These are phyloP conservation scores for Nakazawaea pomicola DNA, from an alignment of 805 yeast genomes.

Conservation along the genomic window DNA sequence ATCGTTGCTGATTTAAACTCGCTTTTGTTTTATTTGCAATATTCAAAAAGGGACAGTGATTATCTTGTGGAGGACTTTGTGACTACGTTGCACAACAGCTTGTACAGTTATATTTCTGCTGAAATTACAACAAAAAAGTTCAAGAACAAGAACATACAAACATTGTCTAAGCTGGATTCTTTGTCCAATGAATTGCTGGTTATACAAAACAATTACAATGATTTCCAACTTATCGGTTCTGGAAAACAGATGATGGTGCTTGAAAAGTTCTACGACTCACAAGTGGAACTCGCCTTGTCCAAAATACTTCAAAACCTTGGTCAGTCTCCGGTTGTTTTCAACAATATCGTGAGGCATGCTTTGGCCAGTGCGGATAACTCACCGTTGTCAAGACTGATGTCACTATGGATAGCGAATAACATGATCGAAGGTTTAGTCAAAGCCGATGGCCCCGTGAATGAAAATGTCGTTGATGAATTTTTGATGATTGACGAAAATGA, in stretches of 20 bases:
- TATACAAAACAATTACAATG: slow-evolving; percentile 17
- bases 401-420: slow-evolving; percentile 35
- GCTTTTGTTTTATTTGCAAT: not conserved
- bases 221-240: no score
- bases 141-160: slow-evolving; percentile 5
- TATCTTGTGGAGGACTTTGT: slow-evolving; percentile 1
- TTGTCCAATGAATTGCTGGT: slow-evolving; percentile 20
- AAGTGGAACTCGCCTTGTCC: slow-evolving; percentile 17
- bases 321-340: no score
- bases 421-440: slow-evolving; percentile 20
- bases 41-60: not conserved
- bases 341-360: no score
- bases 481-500: slow-evolving; percentile 24
- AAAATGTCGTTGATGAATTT: slow-evolving; percentile 18
- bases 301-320: slow-evolving; percentile 11
- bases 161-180: slow-evolving; percentile 7
- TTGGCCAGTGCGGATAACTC: not conserved
- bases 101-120: slow-evolving; percentile 1
- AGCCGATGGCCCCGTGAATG: not conserved
- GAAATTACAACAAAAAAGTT: slow-evolving; percentile 8
- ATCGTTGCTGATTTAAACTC: slow-evolving; percentile 8
- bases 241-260: no score
- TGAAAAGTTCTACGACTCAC: slow-evolving; percentile 18
- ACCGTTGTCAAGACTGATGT: slow-evolving; percentile 18
- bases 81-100: not conserved